Percentiles rank a stretch among this genome's conserved stretches.
Conservation (phyloP, 2,329 filamentous ascomycete genomes). For the Alternaria brassicicola region DNA sequence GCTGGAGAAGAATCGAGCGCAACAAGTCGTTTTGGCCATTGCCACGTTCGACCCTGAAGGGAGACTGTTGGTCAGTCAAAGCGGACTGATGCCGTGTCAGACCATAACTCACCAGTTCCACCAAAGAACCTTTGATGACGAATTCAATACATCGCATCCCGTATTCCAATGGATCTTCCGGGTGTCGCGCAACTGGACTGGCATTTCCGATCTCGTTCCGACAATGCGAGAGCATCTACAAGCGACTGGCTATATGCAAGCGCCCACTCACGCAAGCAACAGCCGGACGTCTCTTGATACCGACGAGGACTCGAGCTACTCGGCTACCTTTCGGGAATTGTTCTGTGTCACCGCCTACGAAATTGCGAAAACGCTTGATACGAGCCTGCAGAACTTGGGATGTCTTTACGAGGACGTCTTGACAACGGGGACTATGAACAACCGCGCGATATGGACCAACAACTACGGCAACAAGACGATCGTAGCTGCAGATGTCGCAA, state of each 20-base stretch:
- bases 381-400: slow-evolving; percentile 68
- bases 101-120: slow-evolving; percentile 73
- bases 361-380: slow-evolving; percentile 71
- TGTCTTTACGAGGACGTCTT: slow-evolving; percentile 78
- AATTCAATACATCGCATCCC: slow-evolving; percentile 76
- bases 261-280: slow-evolving; percentile 17
- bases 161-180: slow-evolving; percentile 89
- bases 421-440: slow-evolving; percentile 66
- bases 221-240: slow-evolving; percentile 79
- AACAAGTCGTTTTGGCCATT: slow-evolving; percentile 62
- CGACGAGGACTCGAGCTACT: slow-evolving; percentile 71
- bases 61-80: slow-evolving; percentile 70
- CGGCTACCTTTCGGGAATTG: slow-evolving; percentile 77
- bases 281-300: slow-evolving; percentile 28
- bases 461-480: slow-evolving; percentile 29
- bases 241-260: slow-evolving; percentile 32
- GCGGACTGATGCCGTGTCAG: slow-evolving; percentile 71
- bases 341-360: slow-evolving; percentile 80
- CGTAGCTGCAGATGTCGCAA: slow-evolving; percentile 31
- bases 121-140: slow-evolving; percentile 66
- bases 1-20: slow-evolving; percentile 54
- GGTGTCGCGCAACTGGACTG: slow-evolving; percentile 77
- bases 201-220: slow-evolving; percentile 69
- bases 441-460: slow-evolving; percentile 61
- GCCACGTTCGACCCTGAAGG: slow-evolving; percentile 72